Evolutionary conservation across 495 filamentous ascomycete genomes (phyloP).

Genomic region (Aspergillus taichungensis): DNA sequence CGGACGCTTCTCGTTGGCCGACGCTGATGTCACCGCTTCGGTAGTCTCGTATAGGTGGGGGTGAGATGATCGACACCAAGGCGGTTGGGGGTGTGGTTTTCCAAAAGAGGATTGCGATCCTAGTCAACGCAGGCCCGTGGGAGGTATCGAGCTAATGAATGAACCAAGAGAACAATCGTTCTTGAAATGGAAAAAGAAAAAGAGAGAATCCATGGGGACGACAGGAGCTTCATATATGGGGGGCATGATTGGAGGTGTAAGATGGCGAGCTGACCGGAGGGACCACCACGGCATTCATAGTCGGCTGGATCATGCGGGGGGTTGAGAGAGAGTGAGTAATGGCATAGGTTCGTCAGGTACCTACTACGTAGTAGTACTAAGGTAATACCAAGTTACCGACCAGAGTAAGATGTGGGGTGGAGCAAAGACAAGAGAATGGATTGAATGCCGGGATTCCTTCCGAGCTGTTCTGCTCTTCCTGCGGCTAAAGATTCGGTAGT

Average conservation of each 20-base stretch:
- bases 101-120: too few species aligned
- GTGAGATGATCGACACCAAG: slow-evolving; percentile 3
- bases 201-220: slow-evolving; percentile 3
- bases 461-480: slow-evolving; percentile 7
- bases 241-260: neutral
- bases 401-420: neutral
- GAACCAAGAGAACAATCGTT: neutral
- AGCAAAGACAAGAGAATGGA: neutral
- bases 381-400: neutral
- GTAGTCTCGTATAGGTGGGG: neutral
- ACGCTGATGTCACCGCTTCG: neutral
- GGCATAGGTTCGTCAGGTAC: slow-evolving; percentile 1
- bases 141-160: neutral
- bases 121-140: too few species aligned
- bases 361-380: slow-evolving; percentile 2
- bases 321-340: slow-evolving; percentile 5
- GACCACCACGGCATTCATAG: slow-evolving; percentile 33
- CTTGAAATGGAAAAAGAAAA: slow-evolving; percentile 7
- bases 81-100: too few species aligned
- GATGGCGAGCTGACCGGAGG: slow-evolving; percentile 12
- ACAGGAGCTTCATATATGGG: slow-evolving; percentile 20
- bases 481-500: slow-evolving; percentile 26
- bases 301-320: slow-evolving; percentile 27
- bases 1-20: neutral
- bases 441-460: slow-evolving; percentile 20